phyloP scores from a whole-genome alignment of 208 protist species.

The Hexamita inflata region DNA sequence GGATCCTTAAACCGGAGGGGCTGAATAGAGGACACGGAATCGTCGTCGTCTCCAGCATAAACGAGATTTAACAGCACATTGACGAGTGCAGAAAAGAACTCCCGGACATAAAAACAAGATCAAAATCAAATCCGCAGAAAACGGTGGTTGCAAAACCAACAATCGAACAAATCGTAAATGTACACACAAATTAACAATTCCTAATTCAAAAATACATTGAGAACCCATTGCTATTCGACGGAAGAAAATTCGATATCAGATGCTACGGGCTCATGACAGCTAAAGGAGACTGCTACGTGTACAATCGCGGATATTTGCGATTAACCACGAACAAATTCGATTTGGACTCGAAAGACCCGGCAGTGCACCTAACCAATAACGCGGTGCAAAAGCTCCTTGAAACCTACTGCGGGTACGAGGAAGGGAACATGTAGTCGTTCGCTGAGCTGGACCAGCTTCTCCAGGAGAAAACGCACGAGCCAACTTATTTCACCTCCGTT shows the following conservation, averaged over 20 bases:
- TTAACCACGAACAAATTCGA: neutral
- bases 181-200: neutral
- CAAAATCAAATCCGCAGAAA: no score
- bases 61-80: neutral
- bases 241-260: slow-evolving; percentile 11
- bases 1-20: slow-evolving; percentile 20
- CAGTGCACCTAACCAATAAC: slow-evolving; percentile 15
- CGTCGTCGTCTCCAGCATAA: neutral
- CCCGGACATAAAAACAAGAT: no score
- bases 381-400: neutral
- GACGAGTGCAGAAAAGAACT: neutral
- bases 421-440: slow-evolving; percentile 7
- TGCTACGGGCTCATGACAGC: neutral
- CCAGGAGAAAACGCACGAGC: neutral
- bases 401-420: neutral
- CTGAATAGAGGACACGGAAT: slow-evolving; percentile 24
- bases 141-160: no score
- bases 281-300: neutral
- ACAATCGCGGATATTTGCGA: slow-evolving; percentile 1
- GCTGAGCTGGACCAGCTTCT: neutral
- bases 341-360: neutral
- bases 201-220: slow-evolving; percentile 21
- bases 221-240: neutral
- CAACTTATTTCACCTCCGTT: neutral
- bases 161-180: neutral